Percentiles rank a stretch among this genome's conserved stretches.
Conservation (phyloP, 108 stramenopile species). For the Licmophora abbreviata region DNA sequence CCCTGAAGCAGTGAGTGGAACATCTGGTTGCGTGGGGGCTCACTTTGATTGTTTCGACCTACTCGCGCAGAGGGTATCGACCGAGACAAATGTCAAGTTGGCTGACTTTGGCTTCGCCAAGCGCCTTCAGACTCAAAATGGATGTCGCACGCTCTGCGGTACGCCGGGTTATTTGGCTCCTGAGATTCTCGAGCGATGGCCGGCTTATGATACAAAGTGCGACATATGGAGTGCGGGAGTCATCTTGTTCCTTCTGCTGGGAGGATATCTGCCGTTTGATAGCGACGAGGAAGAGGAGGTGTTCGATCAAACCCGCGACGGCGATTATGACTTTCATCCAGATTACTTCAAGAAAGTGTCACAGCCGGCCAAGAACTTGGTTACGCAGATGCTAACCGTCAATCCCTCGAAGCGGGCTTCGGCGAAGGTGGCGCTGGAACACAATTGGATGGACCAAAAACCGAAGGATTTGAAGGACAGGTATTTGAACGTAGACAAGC, state of each 20-base stretch:
- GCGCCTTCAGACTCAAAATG: slow-evolving; percentile 29
- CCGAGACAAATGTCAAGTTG: slow-evolving; percentile 65
- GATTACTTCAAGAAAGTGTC: slow-evolving; percentile 25
- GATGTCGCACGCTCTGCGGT: slow-evolving; percentile 90
- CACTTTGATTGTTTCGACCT: background rate
- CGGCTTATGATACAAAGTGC: slow-evolving; percentile 84
- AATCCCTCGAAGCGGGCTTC: slow-evolving; percentile 48
- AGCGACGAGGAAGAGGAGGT: slow-evolving; percentile 57
- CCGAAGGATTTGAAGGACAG: slow-evolving; percentile 54
- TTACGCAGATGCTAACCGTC: slow-evolving; percentile 49
- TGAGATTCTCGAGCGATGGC: slow-evolving; percentile 86
- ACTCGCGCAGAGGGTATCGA: background rate
- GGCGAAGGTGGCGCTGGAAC: slow-evolving; percentile 32
- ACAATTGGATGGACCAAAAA: slow-evolving; percentile 19
- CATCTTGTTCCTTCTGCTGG: slow-evolving; percentile 92
- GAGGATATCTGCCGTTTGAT: slow-evolving; percentile 85
- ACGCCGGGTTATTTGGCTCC: slow-evolving; percentile 97
- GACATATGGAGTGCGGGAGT: slow-evolving; percentile 98
- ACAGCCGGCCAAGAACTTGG: slow-evolving; percentile 67
- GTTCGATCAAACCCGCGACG: slow-evolving; percentile 43
- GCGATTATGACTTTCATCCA: slow-evolving; percentile 42
- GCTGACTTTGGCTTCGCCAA: slow-evolving; percentile 99
- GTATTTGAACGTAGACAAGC: slow-evolving; percentile 36
- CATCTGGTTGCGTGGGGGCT: background rate
- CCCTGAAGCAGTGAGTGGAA: background rate